Conservation (phyloP, 305 asterid species). For the Coffea humblotiana region DNA sequence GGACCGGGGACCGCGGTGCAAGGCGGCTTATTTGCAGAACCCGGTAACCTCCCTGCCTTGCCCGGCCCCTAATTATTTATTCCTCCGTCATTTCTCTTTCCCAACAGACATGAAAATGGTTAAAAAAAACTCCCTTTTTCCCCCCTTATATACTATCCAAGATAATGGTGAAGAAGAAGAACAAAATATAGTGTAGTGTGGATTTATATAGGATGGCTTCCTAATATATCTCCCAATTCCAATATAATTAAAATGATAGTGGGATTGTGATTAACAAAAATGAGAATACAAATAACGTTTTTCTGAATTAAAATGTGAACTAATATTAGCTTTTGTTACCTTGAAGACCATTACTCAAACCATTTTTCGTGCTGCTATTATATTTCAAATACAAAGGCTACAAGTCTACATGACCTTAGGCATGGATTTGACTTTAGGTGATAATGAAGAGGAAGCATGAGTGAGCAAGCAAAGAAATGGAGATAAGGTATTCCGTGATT, state of each 20-base stretch:
- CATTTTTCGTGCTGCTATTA: neutral
- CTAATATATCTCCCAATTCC: neutral
- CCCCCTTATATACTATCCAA: too few species aligned
- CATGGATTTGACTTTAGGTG: neutral
- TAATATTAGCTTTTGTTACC: too few species aligned
- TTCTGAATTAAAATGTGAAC: too few species aligned
- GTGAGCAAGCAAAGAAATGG: neutral
- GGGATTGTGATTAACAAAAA: too few species aligned
- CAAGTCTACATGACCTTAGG: neutral
- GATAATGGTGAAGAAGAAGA: neutral
- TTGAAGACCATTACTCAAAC: too few species aligned
- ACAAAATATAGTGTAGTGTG: neutral
- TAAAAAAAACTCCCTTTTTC: neutral
- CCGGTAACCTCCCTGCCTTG: too few species aligned
- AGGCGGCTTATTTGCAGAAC: neutral
- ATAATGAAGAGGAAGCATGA: neutral
- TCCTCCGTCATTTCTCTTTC: neutral
- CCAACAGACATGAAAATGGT: neutral
- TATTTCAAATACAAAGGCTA: neutral
- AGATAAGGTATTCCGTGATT: neutral
- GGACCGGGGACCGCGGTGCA: neutral
- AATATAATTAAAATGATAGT: neutral
- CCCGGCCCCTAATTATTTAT: neutral
- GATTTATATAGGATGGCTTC: neutral
- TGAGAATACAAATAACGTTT: too few species aligned